These are phyloP conservation scores for Populus hybrid DNA, from an alignment of 441 rosid genomes.

Conservation along the genomic window DNA sequence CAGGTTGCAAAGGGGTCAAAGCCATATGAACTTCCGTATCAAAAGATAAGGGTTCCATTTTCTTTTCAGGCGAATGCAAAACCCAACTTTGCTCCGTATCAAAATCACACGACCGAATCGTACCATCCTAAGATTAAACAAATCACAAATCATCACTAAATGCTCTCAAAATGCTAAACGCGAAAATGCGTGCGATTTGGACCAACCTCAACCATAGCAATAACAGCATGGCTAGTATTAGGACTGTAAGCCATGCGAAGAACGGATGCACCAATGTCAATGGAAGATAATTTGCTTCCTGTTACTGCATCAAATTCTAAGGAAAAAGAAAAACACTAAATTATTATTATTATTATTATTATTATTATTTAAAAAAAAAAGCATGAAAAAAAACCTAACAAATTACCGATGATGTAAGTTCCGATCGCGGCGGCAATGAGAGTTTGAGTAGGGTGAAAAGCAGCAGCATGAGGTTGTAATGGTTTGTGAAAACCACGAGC, in stretches of 20 bases:
- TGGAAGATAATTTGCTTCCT: conserved; percentile 82
- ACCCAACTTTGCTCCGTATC: conserved; percentile 95
- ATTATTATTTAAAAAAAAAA: no score
- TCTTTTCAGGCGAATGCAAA: conserved; percentile 95
- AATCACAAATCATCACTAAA: not conserved
- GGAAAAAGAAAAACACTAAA: not conserved
- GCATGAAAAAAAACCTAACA: not conserved
- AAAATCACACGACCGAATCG: conserved; percentile 93
- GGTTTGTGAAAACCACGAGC: conserved; percentile 71
- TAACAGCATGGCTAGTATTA: conserved; percentile 71
- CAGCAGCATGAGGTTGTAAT: conserved; percentile 89
- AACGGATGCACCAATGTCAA: conserved; percentile 80
- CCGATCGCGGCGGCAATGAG: conserved; percentile 83
- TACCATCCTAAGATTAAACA: conserved; percentile 72
- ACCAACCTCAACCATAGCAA: conserved; percentile 85
- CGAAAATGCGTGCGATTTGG: not conserved
- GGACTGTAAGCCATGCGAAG: conserved; percentile 91
- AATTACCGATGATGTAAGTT: conserved; percentile 64
- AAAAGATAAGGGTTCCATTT: conserved; percentile 66
- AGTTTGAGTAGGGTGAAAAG: conserved; percentile 87
- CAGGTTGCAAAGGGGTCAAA: conserved; percentile 93
- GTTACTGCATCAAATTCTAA: conserved; percentile 93
- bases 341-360: no score
- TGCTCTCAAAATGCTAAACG: not conserved
- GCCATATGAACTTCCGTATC: conserved; percentile 96